A percentile compares a stretch with the other conserved stretches of the same genome.
Conservation (phyloP, 345 rosid species). For the Brassica juncea region DNA sequence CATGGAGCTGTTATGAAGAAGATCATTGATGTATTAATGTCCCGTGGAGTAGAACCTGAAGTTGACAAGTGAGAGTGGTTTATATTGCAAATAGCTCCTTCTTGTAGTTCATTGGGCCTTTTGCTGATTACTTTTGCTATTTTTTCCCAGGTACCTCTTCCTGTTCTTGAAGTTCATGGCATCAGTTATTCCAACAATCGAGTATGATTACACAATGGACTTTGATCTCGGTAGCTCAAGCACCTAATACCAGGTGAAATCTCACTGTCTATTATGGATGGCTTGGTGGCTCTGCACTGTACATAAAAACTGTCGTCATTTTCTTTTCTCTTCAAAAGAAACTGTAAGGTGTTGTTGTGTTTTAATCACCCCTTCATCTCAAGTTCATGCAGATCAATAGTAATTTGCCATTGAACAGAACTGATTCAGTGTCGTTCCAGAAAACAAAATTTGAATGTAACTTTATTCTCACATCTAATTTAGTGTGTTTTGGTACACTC, state of each 20-base stretch:
- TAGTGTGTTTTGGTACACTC: constrained; percentile 11
- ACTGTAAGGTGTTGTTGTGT: constrained; percentile 21
- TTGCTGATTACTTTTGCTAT: constrained; percentile 7
- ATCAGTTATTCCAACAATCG: constrained; percentile 92
- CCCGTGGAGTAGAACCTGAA: constrained; percentile 97
- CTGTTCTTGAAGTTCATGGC: constrained; percentile 91
- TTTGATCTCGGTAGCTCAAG: constrained; percentile 94
- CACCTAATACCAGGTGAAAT: constrained; percentile 49
- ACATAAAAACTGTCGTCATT: constrained; percentile 33
- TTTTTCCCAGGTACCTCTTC: constrained; percentile 70
- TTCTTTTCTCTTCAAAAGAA: constrained; percentile 13
- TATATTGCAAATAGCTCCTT: constrained; percentile 9
- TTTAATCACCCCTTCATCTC: constrained; percentile 13
- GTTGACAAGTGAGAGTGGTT: constrained; percentile 76
- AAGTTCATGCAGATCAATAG: constrained; percentile 9
- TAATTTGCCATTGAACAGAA: constrained; percentile 11
- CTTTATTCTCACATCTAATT: constrained; percentile 16
- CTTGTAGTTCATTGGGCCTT: background rate
- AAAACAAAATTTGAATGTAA: constrained; percentile 14
- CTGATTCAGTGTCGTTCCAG: background rate
- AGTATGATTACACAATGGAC: constrained; percentile 95
- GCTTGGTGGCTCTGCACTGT: constrained; percentile 35
- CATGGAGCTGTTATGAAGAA: constrained; percentile 99
- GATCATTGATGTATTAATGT: constrained; percentile 91
- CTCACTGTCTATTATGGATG: constrained; percentile 23